Percentiles rank a stretch among this genome's conserved stretches.
Conservation (phyloP, 192 early-diverging fungal genomes). For the Backusella circina region DNA sequence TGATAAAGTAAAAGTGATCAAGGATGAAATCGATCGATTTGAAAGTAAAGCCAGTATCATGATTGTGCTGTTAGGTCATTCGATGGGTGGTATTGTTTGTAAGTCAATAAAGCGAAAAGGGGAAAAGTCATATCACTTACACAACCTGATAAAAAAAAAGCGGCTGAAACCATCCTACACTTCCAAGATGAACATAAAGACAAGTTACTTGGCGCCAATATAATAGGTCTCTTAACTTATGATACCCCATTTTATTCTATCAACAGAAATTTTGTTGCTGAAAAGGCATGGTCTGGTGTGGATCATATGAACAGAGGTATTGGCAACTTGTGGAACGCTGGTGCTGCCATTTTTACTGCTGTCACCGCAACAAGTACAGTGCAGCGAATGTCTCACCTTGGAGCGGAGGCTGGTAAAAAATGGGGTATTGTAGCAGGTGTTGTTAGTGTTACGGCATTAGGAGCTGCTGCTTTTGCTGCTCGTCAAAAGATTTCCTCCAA, state of each 20-base stretch:
- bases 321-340: background rate
- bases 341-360: background rate
- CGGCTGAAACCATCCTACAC: conserved; percentile 42
- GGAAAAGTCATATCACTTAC: background rate
- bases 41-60: conserved; percentile 10
- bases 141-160: conserved; percentile 18
- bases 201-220: conserved; percentile 9
- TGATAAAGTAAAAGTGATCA: conserved; percentile 28
- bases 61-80: conserved; percentile 33
- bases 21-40: conserved; percentile 16
- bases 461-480: conserved; percentile 32
- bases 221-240: conserved; percentile 49
- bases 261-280: conserved; percentile 34
- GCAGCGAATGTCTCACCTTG: background rate
- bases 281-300: conserved; percentile 4
- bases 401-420: background rate
- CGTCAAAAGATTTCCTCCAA: conserved; percentile 28
- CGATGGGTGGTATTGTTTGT: conserved; percentile 63
- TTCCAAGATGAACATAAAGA: conserved; percentile 3
- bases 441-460: conserved; percentile 35
- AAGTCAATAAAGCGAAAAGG: background rate
- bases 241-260: conserved; percentile 55
- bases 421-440: conserved; percentile 43
- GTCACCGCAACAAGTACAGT: background rate
- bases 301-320: conserved; percentile 13